These are phyloP conservation scores for Tetradesmus lagerheimii DNA, from an alignment of 139 green algal species.

Conservation along the genomic window DNA sequence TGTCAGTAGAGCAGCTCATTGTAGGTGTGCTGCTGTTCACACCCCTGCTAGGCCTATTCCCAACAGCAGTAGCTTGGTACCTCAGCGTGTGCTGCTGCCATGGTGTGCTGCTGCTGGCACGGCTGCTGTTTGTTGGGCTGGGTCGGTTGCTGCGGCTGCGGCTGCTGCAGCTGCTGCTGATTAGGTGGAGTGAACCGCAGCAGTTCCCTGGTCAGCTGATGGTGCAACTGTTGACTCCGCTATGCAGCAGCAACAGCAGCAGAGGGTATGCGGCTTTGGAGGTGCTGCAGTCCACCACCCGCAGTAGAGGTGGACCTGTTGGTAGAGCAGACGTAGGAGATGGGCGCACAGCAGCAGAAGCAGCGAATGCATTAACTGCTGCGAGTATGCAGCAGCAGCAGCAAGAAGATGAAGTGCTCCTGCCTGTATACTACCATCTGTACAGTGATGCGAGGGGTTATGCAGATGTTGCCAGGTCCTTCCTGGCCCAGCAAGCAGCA, in stretches of 20 bases:
- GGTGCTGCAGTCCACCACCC: background rate
- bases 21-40: slow-evolving; percentile 76
- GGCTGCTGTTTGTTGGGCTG: background rate
- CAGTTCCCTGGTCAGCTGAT: slow-evolving; percentile 29
- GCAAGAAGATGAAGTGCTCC: background rate
- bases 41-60: slow-evolving; percentile 65
- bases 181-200: background rate
- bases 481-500: background rate
- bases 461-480: background rate
- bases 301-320: background rate
- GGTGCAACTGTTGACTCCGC: background rate
- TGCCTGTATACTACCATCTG: background rate
- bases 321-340: too few relatives aligned
- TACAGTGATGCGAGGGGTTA: background rate
- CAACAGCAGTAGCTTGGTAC: slow-evolving; percentile 60
- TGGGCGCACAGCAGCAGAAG: too few relatives aligned
- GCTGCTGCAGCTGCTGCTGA: background rate
- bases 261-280: too few relatives aligned
- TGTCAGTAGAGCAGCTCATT: slow-evolving; percentile 73
- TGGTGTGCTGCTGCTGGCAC: background rate
- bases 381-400: background rate
- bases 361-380: background rate
- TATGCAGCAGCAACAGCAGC: background rate
- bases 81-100: slow-evolving; percentile 24
- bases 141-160: background rate